These are phyloP conservation scores for Sextonia rubra DNA, from an alignment of 164 flowering plant species.

Conservation along the genomic window DNA sequence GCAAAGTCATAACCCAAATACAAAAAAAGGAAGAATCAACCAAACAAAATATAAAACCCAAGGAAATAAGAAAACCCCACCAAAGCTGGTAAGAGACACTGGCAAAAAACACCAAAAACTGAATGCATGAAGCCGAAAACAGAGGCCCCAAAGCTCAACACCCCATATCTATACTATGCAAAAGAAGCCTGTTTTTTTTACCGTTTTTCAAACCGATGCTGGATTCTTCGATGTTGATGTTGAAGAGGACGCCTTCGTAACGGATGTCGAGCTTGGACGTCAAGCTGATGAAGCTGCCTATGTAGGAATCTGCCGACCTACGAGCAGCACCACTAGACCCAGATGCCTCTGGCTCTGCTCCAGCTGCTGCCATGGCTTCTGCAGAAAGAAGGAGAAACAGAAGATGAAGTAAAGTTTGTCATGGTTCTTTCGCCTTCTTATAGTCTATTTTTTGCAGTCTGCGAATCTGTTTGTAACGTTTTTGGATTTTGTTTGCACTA, in stretches of 20 bases:
- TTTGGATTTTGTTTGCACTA: background rate
- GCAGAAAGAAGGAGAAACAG: background rate
- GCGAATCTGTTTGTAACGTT: background rate
- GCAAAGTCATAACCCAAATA: too few species aligned
- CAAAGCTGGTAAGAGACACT: too few species aligned
- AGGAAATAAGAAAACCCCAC: too few species aligned
- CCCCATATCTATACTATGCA: background rate
- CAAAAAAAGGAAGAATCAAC: too few species aligned
- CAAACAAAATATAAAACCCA: too few species aligned
- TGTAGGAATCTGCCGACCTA: slow-evolving; percentile 72
- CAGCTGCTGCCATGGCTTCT: slow-evolving; percentile 22
- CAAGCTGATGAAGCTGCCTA: slow-evolving; percentile 92
- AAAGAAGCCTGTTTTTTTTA: background rate
- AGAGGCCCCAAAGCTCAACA: background rate
- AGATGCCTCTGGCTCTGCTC: slow-evolving; percentile 26
- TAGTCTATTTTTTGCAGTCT: background rate
- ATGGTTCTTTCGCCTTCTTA: background rate
- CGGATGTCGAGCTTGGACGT: slow-evolving; percentile 87
- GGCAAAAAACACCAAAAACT: background rate
- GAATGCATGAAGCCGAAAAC: background rate
- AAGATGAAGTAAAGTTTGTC: background rate
- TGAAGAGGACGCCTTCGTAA: slow-evolving; percentile 82
- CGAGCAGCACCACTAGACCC: slow-evolving; percentile 26
- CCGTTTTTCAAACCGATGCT: slow-evolving; percentile 75
- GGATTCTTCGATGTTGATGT: slow-evolving; percentile 87